Conservation (phyloP, 2,329 filamentous ascomycete species). For the Calonectria fujianensis region DNA sequence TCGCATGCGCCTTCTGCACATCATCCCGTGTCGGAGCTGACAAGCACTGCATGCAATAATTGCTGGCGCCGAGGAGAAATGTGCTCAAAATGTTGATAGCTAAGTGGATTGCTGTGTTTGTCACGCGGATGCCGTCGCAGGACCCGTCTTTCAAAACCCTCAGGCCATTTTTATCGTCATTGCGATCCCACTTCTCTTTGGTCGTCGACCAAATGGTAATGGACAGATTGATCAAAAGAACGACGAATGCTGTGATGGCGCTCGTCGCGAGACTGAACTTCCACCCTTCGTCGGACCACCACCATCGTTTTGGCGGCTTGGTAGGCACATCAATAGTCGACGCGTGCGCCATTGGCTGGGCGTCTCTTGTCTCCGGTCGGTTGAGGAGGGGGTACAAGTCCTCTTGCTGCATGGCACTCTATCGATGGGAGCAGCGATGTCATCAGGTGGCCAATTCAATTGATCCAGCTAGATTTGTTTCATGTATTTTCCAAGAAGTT, state of each 20-base stretch:
- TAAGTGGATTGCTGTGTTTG: slow-evolving; percentile 37
- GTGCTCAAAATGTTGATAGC: slow-evolving; percentile 44
- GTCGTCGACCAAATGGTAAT: slow-evolving; percentile 21
- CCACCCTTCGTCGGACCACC: slow-evolving; percentile 19
- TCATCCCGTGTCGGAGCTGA: slow-evolving; percentile 58
- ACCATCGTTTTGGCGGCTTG: background rate
- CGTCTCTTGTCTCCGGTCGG: background rate
- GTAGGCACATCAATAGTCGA: background rate
- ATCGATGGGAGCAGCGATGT: background rate
- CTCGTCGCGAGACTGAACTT: slow-evolving; percentile 22
- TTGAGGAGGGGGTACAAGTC: slow-evolving; percentile 10
- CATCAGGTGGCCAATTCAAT: background rate
- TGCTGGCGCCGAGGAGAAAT: slow-evolving; percentile 50
- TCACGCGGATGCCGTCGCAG: background rate
- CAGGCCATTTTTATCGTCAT: background rate
- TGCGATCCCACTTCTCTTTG: background rate
- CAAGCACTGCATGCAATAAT: slow-evolving; percentile 61
- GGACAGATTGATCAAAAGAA: slow-evolving; percentile 10
- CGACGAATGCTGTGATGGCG: background rate
- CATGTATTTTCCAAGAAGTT: background rate
- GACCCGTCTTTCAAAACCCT: slow-evolving; percentile 30
- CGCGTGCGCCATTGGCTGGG: background rate
- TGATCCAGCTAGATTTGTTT: background rate
- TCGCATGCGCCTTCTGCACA: slow-evolving; percentile 50
- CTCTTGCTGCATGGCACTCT: slow-evolving; percentile 2